These are phyloP conservation scores for Rhizophora mangle DNA, from an alignment of 345 rosid species.

Conservation along the genomic window DNA sequence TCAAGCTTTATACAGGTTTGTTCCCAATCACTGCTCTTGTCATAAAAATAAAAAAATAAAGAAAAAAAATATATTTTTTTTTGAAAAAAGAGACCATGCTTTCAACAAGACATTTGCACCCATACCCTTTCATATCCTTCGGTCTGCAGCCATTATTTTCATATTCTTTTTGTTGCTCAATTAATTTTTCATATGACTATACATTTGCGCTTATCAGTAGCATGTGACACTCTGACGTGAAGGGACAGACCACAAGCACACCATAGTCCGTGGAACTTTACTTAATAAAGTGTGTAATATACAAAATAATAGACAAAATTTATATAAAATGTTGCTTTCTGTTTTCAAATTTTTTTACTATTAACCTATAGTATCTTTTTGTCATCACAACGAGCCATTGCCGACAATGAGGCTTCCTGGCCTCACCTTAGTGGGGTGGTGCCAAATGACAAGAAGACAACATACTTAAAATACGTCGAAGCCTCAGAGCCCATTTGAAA, in stretches of 20 bases:
- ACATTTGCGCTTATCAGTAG: conserved; percentile 2
- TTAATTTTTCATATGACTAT: neutral
- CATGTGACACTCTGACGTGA: conserved; percentile 26
- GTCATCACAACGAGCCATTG: conserved; percentile 9
- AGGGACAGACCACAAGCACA: conserved; percentile 6
- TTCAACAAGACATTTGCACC: neutral
- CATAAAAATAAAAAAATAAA: neutral
- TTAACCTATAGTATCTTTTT: neutral
- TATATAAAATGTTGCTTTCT: neutral
- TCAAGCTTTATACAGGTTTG: conserved; percentile 87
- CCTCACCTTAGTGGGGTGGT: too few species aligned
- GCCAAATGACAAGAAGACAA: too few species aligned
- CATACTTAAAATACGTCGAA: neutral
- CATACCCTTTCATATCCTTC: neutral
- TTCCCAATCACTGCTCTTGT: neutral
- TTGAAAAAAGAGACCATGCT: neutral
- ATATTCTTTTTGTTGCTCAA: neutral
- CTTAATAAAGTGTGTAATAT: too few species aligned
- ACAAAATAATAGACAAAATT: too few species aligned
- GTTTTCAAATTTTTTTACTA: neutral
- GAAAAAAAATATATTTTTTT: neutral
- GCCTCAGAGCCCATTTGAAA: neutral
- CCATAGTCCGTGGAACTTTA: neutral
- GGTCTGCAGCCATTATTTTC: neutral
- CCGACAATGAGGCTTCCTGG: conserved; percentile 9